Evolutionary conservation across 2,329 filamentous ascomycete species (phyloP).

Genomic region (Botrytis elliptica): DNA sequence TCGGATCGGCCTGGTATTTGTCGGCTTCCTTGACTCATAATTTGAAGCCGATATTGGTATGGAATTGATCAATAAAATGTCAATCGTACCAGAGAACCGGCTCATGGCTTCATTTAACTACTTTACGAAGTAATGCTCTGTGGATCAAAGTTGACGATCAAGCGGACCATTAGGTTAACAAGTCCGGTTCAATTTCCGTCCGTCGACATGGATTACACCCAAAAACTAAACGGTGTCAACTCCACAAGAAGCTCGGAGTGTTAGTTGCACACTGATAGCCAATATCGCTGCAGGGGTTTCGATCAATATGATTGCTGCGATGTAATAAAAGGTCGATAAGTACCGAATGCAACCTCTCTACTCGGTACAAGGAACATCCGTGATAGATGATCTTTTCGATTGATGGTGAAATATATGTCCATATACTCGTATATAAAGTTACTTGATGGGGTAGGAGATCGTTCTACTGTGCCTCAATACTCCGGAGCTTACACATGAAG

Average conservation of each 20-base stretch:
- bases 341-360: neutral
- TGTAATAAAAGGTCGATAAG: neutral
- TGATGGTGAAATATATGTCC: neutral
- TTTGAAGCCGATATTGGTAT: neutral
- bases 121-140: slow-evolving; percentile 6
- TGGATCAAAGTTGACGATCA: slow-evolving; percentile 5
- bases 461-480: neutral
- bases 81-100: neutral
- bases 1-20: neutral
- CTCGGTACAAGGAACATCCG: neutral
- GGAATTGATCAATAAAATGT: neutral
- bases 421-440: neutral
- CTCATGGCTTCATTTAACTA: slow-evolving; percentile 1
- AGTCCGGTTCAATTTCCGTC: slow-evolving; percentile 18
- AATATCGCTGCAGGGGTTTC: neutral
- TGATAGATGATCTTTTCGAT: neutral
- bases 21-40: slow-evolving; percentile 8
- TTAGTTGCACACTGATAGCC: neutral
- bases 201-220: neutral
- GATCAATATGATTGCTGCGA: neutral
- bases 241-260: slow-evolving; percentile 7
- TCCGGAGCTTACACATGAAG: neutral
- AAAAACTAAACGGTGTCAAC: neutral
- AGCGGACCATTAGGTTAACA: neutral
- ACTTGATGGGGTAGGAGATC: too few species aligned